These are phyloP conservation scores for Oropetium thomaeum DNA, from an alignment of 176 grass and related monocot genomes.

Conservation along the genomic window DNA sequence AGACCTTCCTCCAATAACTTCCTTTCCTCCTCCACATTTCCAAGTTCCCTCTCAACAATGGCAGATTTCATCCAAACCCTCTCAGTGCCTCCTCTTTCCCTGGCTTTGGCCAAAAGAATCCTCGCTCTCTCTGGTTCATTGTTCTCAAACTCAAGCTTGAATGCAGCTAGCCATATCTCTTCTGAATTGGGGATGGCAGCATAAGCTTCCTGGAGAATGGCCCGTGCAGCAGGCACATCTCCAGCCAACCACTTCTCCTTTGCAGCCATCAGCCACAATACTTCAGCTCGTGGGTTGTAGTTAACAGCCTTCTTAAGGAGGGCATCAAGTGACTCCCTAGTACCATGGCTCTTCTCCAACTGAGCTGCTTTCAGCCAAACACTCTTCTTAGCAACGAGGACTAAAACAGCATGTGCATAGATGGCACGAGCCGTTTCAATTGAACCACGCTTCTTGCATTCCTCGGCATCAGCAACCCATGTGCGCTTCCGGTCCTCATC, in stretches of 20 bases:
- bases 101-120: slow-evolving; percentile 82
- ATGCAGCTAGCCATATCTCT: slow-evolving; percentile 93
- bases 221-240: slow-evolving; percentile 79
- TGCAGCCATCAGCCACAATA: slow-evolving; percentile 93
- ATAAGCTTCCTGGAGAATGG: slow-evolving; percentile 95
- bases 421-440: slow-evolving; percentile 95
- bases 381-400: slow-evolving; percentile 75
- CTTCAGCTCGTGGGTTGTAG: slow-evolving; percentile 86
- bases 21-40: slow-evolving; percentile 72
- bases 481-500: slow-evolving; percentile 86
- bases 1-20: slow-evolving; percentile 84
- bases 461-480: slow-evolving; percentile 98
- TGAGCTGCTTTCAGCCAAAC: slow-evolving; percentile 96
- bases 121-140: slow-evolving; percentile 94
- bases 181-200: slow-evolving; percentile 90
- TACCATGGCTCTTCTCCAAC: slow-evolving; percentile 95
- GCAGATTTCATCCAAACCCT: slow-evolving; percentile 98
- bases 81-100: slow-evolving; percentile 92
- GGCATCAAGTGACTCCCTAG: slow-evolving; percentile 81
- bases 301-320: slow-evolving; percentile 82
- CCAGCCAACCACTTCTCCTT: slow-evolving; percentile 96
- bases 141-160: slow-evolving; percentile 98
- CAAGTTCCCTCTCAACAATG: slow-evolving; percentile 83
- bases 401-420: slow-evolving; percentile 80
- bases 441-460: slow-evolving; percentile 91